Evolutionary conservation across 345 rosid genomes (phyloP), one percentile per base, ranked within the genome.

Genomic region (Arabidopsis thaliana): DNA sequence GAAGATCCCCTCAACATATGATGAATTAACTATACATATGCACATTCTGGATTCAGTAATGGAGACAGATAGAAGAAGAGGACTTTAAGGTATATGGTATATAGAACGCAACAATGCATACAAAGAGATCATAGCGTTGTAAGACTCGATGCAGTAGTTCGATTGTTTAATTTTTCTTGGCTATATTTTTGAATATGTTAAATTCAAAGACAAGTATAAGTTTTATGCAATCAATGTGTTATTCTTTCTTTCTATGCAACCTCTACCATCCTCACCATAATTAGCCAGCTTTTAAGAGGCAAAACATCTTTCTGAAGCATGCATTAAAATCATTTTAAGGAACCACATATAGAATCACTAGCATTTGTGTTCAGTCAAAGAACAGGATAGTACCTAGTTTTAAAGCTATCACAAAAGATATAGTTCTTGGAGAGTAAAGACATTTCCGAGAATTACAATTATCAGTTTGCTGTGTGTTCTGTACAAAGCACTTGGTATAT

Each of bases 1-100:
- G 85, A 81, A 20, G 98, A 93, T 71, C 91, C 98, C n/a, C 79
- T 93, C 71, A 89, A 84, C 78, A 70, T 87, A 58, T 93, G 82
- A 87, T 45, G 33, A 58, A 69, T 50, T 32, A 33, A 42, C 41
- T 60, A 59, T n/a, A 68, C 63, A 52, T 4, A 41, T 11, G 40
- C 48, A 33, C 49, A 44, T 42, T 76, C 69, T 76, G 46, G 56
- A 76, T 69, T 52, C 64, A 52, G 41, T 60, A 33, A 69, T 69
- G 74, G 64, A 69, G 57, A 73, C 72, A 74, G 65, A 76, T 44
- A 53, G 59, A 61, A 53, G 70, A 45, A 28, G 49, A 33, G 20
- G 23, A 28, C 10, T 61, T 52, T 24, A 68, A 67, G 61, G 45
- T 59, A 45, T 75, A 59, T 40, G 63, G 56, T 60, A 60, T 67